phyloP scores from a whole-genome alignment of 768 basidiomycete genomes.

The Russula earlei region DNA sequence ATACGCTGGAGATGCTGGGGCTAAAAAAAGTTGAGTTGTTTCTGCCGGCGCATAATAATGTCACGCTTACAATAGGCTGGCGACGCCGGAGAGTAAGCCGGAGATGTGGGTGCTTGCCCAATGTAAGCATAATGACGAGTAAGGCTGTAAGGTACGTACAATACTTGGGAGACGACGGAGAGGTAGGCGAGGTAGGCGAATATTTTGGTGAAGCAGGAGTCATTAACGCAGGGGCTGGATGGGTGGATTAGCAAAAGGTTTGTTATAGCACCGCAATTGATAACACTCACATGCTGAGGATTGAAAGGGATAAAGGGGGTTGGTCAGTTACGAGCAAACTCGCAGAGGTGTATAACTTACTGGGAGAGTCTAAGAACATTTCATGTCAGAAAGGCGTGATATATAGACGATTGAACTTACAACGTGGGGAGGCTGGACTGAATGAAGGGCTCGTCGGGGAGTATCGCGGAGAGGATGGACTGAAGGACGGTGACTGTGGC shows the following conservation, averaged over 20 bases:
- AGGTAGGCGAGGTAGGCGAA: conserved; percentile 90
- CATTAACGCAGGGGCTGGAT: conserved; percentile 65
- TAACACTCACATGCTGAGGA: conserved; percentile 51
- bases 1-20: conserved; percentile 79
- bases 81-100: conserved; percentile 80
- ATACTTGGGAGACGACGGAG: conserved; percentile 87
- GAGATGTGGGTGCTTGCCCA: conserved; percentile 68
- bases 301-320: background rate
- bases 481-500: conserved; percentile 87
- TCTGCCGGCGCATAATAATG: background rate
- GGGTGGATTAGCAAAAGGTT: conserved; percentile 9
- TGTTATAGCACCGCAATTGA: background rate
- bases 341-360: conserved; percentile 40
- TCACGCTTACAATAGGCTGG: conserved; percentile 65
- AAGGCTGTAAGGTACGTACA: conserved; percentile 40
- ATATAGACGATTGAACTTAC: conserved; percentile 37
- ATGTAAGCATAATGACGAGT: conserved; percentile 10
- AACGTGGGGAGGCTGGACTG: conserved; percentile 81
- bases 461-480: conserved; percentile 81
- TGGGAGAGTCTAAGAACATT: conserved; percentile 57
- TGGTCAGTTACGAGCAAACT: conserved; percentile 22
- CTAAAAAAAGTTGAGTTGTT: conserved; percentile 29
- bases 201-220: conserved; percentile 90
- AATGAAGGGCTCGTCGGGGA: conserved; percentile 85
- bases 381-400: background rate